phyloP scores from a whole-genome alignment of 2,329 filamentous ascomycete species.

The Aspergillus amoenus region DNA sequence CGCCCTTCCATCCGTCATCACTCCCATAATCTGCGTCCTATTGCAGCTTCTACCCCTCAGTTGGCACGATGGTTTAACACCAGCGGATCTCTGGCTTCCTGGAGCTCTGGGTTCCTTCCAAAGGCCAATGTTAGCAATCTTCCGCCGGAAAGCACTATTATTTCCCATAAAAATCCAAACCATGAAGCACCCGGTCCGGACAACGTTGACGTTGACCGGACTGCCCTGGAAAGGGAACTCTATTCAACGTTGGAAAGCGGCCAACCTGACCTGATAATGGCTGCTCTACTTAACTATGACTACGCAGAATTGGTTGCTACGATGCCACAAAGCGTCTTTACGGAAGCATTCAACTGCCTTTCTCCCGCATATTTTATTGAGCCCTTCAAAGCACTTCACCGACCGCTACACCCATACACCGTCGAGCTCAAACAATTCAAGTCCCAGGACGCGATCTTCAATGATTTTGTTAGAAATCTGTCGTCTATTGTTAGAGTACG shows the following conservation, averaged over 20 bases:
- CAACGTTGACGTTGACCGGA: not conserved
- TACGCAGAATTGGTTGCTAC: constrained; percentile 30
- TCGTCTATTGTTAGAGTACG: constrained; percentile 40
- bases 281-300: constrained; percentile 33
- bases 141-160: not conserved
- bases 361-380: constrained; percentile 57
- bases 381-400: constrained; percentile 48
- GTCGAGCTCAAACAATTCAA: constrained; percentile 44
- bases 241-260: constrained; percentile 32
- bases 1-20: constrained; percentile 14
- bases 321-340: constrained; percentile 59
- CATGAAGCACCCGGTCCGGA: not conserved
- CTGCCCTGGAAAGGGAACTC: constrained; percentile 18
- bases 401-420: constrained; percentile 51
- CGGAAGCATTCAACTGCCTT: constrained; percentile 62
- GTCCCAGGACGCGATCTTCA: constrained; percentile 38
- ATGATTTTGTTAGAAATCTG: constrained; percentile 40
- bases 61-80: not conserved
- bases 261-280: constrained; percentile 43
- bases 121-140: not conserved
- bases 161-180: not conserved
- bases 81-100: not conserved
- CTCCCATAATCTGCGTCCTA: constrained; percentile 9
- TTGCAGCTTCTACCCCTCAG: constrained; percentile 7
- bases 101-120: not conserved